phyloP scores from a whole-genome alignment of 179 eudicot genomes.

The Sideroxylon spinosum region DNA sequence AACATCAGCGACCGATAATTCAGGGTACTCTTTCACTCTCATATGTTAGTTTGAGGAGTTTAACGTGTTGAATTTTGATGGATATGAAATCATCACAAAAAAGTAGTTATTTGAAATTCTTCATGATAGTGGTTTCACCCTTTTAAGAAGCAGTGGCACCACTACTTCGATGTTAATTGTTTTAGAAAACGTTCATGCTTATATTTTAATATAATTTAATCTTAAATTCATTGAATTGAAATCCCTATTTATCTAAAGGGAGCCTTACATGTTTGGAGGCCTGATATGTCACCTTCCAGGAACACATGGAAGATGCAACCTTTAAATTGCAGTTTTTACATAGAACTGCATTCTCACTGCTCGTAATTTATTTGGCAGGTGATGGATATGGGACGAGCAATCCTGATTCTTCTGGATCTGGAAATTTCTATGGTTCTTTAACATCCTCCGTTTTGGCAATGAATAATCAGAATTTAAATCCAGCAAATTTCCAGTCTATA shows the following conservation, averaged over 20 bases:
- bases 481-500: slow-evolving; percentile 33
- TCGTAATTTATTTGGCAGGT: slow-evolving; percentile 33
- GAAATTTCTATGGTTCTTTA: slow-evolving; percentile 35
- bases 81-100: no score
- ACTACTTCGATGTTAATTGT: no score
- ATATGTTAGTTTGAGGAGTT: neutral
- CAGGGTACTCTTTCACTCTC: slow-evolving; percentile 32
- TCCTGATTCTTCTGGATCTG: slow-evolving; percentile 38
- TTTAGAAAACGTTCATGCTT: no score
- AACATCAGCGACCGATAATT: slow-evolving; percentile 38
- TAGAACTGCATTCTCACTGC: slow-evolving; percentile 24
- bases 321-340: neutral
- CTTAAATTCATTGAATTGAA: no score
- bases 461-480: slow-evolving; percentile 46
- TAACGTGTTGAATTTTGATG: no score
- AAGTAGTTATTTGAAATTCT: no score
- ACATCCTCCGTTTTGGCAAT: slow-evolving; percentile 33
- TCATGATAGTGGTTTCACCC: no score
- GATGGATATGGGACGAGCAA: slow-evolving; percentile 35
- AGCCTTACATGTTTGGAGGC: slow-evolving; percentile 19
- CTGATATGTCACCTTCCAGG: slow-evolving; percentile 15
- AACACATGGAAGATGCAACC: neutral
- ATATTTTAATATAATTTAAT: no score
- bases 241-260: no score
- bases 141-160: no score